Evolutionary conservation across 352 stramenopile species (phyloP), one percentile per base, ranked within the genome.

Genomic region (Globisporangium cylindrosporum): DNA sequence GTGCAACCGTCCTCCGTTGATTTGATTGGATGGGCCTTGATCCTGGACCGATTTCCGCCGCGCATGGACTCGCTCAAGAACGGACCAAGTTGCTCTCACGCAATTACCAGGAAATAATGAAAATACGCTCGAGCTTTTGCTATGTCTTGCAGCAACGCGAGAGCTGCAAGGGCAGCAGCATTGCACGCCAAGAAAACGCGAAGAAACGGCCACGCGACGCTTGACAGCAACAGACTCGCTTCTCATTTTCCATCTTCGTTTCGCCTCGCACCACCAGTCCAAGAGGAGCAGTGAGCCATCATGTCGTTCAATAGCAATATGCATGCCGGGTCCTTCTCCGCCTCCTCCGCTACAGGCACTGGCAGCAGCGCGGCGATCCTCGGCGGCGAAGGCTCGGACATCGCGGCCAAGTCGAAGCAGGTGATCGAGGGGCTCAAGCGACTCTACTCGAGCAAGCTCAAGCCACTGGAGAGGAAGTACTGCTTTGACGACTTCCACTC

Each of bases 401-500:
- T 93, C 62, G 84, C 79, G 27, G 70, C 67, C 27, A 88, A 83
- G 46, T 93, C 84, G 70, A 84, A 84, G 38, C 76, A 79, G 8
- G 84, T 94, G 5, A 92, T 89, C 63, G 81, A 93, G 56, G 82
- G 83, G 0, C 81, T 94, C 68, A 93, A 95, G 76, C 89, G 89
- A 55, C 73, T 95, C 6, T 95, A 93, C 72, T 64, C 80, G 7
- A 73, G 49, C 57, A 93, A 93, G 60, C 89, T 97, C 60, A 78
- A 75, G 56, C 90, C 92, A 9, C 74, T 97, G 4, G 91, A 97
- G 74, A 95, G 96, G 75, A 94, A 92, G 63, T 98, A 98, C 72
- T 80, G 87, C 54, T 98, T 94, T 59, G 94, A 97, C 59, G 86
- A 95, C 62, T 98, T 98, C 77, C 92, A 98, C 77, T 96, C 88